Evolutionary conservation across 164 flowering plant species (phyloP).

Genomic region (Chimonanthus praecox): DNA sequence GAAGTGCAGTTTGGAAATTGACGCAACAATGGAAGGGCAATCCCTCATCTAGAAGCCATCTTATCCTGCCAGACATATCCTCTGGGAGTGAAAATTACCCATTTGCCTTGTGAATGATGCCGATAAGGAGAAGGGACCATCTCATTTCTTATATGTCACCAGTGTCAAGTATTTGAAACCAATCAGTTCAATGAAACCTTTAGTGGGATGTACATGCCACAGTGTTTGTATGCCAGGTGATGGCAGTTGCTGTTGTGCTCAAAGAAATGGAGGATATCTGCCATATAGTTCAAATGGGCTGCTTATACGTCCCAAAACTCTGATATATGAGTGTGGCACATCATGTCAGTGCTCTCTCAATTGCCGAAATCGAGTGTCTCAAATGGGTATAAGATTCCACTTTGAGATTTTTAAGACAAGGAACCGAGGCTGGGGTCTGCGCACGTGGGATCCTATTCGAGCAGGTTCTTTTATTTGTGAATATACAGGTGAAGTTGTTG

Average conservation of each 20-base stretch:
- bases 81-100: constrained; percentile 44
- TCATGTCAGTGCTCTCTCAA: constrained; percentile 39
- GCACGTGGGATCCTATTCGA: constrained; percentile 75
- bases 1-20: constrained; percentile 40
- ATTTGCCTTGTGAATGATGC: constrained; percentile 53
- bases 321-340: constrained; percentile 50
- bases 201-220: constrained; percentile 32
- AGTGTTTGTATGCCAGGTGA: constrained; percentile 31
- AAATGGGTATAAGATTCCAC: constrained; percentile 42
- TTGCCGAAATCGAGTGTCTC: constrained; percentile 57
- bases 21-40: constrained; percentile 37
- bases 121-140: constrained; percentile 47
- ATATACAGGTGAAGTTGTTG: constrained; percentile 57
- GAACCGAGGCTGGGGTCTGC: constrained; percentile 68
- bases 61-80: constrained; percentile 41
- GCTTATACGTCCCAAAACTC: constrained; percentile 28
- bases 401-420: constrained; percentile 70
- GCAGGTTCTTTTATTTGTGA: constrained; percentile 68
- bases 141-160: constrained; percentile 33
- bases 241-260: constrained; percentile 31
- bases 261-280: constrained; percentile 31
- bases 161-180: constrained; percentile 30
- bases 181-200: constrained; percentile 12
- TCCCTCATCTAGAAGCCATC: constrained; percentile 23
- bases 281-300: constrained; percentile 37